phyloP scores from a whole-genome alignment of 2,329 filamentous ascomycete species.

The Blastomyces silverae region DNA sequence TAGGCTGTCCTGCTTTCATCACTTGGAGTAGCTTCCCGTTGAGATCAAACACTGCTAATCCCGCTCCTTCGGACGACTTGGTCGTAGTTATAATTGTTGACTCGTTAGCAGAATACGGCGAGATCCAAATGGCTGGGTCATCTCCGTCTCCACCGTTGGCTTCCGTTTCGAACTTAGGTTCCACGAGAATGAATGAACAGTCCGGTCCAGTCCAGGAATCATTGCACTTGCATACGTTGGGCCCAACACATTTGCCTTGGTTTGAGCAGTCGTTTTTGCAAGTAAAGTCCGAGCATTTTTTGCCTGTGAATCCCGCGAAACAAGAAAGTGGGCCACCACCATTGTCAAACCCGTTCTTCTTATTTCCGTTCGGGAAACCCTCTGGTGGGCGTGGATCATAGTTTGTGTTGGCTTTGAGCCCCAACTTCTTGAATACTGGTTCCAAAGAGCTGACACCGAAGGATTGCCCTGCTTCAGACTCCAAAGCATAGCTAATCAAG shows the following conservation, averaged over 20 bases:
- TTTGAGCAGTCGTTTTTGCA: constrained; percentile 41
- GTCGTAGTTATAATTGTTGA: constrained; percentile 50
- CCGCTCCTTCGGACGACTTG: constrained; percentile 46
- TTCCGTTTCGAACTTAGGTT: constrained; percentile 41
- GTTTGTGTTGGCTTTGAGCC: constrained; percentile 34
- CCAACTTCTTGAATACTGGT: constrained; percentile 30
- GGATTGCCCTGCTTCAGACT: constrained; percentile 34
- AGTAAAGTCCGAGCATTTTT: constrained; percentile 32
- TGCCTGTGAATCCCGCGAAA: constrained; percentile 41
- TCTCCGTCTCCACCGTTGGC: constrained; percentile 43
- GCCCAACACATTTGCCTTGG: constrained; percentile 39
- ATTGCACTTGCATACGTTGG: constrained; percentile 40
- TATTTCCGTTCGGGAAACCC: constrained; percentile 22
- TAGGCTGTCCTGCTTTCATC: constrained; percentile 44
- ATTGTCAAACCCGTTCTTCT: constrained; percentile 35
- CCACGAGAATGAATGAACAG: constrained; percentile 43
- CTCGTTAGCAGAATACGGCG: constrained; percentile 35
- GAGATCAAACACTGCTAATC: constrained; percentile 47
- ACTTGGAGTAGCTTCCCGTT: constrained; percentile 45
- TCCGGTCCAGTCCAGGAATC: constrained; percentile 43
- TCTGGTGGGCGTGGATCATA: constrained; percentile 34
- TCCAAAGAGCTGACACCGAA: constrained; percentile 41
- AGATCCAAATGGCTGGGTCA: constrained; percentile 47
- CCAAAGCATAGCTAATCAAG: constrained; percentile 38
- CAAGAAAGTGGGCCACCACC: constrained; percentile 33